Base-by-base conservation (phyloP, 345 rosid species). In the Syzygium aromaticum region DNA sequence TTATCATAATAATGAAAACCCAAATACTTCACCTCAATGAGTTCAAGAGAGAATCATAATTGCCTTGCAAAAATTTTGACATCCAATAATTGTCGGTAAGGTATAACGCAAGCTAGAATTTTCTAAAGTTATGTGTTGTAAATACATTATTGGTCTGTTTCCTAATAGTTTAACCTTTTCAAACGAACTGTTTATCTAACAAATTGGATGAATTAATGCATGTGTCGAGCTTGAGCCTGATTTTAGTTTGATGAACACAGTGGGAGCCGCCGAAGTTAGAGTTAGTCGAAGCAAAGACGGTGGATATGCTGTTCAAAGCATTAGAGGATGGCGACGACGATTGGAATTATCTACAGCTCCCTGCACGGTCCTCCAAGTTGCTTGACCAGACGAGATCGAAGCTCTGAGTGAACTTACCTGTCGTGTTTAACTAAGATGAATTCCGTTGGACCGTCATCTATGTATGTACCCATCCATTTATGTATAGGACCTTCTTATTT, bases 231-330 rank as follows among this genome's bases (percentile, higher is more conserved):
- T 63, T 25, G 51, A 46, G 11, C 33, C 23, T 22, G 3, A 67
- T 52, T 78, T 10, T 53, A 23, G 23, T 52, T 5, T 22, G 0
- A n/a, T 54, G 33, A 8, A 38, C 56, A 23, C 51, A 86, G 64
- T 78, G 88, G 88, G 86, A 87, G 61, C 88, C 88, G 5, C 51
- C 86, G 19, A 83, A 82, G 63, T 33, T 87, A 0, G 86, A 87
- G 85, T 11, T 46, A 61, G 82, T 57, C 22, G 49, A 51, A 5
- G 25, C 84, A 51, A 63, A 83, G 8, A 84, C 28, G 82, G 86
- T 87, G 51, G 88, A 87, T 59, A 43, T n/a, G 23, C 64, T 17
- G 6, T 61, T 87, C 49, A 84, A 11, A 46, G 51, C 33, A 15
- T 3, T 84, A 5, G 63, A 53, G 46, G 77, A 85, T 85, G n/a